Percentiles rank a stretch among this genome's conserved stretches.
Conservation (phyloP, 139 green algal genomes). For the Chlamydomonas sp. region DNA sequence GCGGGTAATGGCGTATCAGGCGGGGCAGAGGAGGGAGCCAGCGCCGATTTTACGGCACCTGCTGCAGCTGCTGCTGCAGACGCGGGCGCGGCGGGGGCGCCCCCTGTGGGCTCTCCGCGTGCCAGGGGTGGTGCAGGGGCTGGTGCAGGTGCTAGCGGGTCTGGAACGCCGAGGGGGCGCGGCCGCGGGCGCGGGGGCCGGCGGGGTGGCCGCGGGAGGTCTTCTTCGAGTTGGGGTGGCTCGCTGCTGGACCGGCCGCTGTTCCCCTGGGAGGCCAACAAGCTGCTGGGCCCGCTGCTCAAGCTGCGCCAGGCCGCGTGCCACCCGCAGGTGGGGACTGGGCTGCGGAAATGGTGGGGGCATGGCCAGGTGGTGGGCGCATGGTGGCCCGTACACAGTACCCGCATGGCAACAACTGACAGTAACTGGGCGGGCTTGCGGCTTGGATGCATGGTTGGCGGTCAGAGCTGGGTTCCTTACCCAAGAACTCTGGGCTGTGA, state of each 20-base stretch:
- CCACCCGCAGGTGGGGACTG: slow-evolving; percentile 82
- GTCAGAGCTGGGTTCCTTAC: background rate
- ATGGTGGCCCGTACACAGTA: no score
- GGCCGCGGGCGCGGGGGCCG: background rate
- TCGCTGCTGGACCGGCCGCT: slow-evolving; percentile 43
- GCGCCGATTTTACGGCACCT: background rate
- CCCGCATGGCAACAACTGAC: no score
- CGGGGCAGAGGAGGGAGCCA: no score
- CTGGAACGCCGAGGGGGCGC: no score
- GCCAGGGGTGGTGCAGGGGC: background rate
- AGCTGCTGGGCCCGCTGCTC: slow-evolving; percentile 73
- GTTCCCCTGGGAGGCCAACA: slow-evolving; percentile 3
- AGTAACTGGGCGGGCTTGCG: no score
- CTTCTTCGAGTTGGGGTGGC: no score
- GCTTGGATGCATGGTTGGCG: background rate
- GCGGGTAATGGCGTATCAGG: no score
- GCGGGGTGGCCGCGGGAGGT: background rate
- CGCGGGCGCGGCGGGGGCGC: background rate
- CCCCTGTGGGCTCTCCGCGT: no score
- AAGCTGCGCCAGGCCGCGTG: slow-evolving; percentile 90
- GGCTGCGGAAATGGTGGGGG: background rate
- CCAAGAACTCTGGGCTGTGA: no score
- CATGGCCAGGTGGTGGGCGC: background rate
- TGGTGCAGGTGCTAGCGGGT: background rate
- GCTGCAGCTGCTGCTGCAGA: slow-evolving; percentile 24